These are phyloP conservation scores for Coemansia biformis DNA, from an alignment of 192 early-diverging fungal species.

Conservation along the genomic window DNA sequence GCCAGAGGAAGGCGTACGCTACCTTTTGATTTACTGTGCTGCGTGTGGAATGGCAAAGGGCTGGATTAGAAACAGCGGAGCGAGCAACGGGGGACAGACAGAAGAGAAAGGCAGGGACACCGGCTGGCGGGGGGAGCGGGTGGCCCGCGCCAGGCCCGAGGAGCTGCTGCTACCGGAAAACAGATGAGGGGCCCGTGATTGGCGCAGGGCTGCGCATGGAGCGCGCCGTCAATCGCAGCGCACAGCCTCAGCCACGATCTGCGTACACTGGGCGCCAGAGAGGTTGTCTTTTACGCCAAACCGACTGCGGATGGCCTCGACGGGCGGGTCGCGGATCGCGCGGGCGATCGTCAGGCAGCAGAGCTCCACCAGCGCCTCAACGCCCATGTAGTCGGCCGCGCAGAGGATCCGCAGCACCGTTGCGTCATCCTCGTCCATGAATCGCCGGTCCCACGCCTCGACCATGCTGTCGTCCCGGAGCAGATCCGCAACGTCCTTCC, in stretches of 20 bases:
- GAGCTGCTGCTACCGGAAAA: too few relatives aligned
- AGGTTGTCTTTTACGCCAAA: slow-evolving; percentile 94
- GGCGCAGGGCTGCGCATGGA: too few relatives aligned
- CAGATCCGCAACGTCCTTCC: slow-evolving; percentile 11
- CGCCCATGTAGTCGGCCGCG: slow-evolving; percentile 85
- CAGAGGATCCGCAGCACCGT: slow-evolving; percentile 65
- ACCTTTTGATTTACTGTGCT: too few relatives aligned
- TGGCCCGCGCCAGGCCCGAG: too few relatives aligned
- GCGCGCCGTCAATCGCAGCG: slow-evolving; percentile 51
- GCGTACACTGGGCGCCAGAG: slow-evolving; percentile 88
- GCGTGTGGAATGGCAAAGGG: too few relatives aligned
- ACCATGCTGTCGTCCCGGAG: slow-evolving; percentile 57
- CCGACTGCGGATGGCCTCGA: slow-evolving; percentile 81
- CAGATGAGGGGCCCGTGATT: too few relatives aligned
- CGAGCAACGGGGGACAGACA: too few relatives aligned
- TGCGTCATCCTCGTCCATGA: slow-evolving; percentile 62
- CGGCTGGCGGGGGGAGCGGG: too few relatives aligned
- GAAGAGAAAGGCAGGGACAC: too few relatives aligned
- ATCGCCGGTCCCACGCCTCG: slow-evolving; percentile 70
- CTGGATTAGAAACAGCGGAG: too few relatives aligned
- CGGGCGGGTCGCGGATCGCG: slow-evolving; percentile 86
- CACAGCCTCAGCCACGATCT: slow-evolving; percentile 63
- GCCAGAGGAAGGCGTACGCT: too few relatives aligned
- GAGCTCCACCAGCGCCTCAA: slow-evolving; percentile 86
- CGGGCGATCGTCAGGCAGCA: slow-evolving; percentile 92